phyloP scores from a whole-genome alignment of 164 flowering plant genomes.

The Stephania japonica region DNA sequence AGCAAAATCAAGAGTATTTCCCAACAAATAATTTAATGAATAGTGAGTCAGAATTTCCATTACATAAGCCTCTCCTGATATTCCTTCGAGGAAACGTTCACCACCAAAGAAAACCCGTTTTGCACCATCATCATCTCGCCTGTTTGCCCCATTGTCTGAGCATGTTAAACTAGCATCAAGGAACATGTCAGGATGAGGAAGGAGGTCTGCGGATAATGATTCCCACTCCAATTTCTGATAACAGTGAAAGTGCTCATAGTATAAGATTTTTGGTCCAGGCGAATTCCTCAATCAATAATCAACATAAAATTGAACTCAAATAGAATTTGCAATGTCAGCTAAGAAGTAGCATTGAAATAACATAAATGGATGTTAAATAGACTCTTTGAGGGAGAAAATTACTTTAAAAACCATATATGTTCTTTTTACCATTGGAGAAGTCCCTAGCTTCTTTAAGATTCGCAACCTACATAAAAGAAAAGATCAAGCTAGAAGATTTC shows the following conservation, averaged over 20 bases:
- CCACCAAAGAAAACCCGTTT: constrained; percentile 94
- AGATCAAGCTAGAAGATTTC: constrained; percentile 10
- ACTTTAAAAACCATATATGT: constrained; percentile 92
- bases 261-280: neutral
- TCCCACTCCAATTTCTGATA: constrained; percentile 97
- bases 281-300: neutral
- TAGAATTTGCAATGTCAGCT: neutral
- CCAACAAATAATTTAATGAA: constrained; percentile 13
- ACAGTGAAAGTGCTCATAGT: constrained; percentile 13
- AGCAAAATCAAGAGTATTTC: neutral
- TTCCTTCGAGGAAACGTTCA: constrained; percentile 92
- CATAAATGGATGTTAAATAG: neutral
- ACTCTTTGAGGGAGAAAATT: constrained; percentile 16
- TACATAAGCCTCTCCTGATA: constrained; percentile 95
- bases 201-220: constrained; percentile 79
- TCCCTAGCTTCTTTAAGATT: constrained; percentile 96
- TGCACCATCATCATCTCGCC: constrained; percentile 93
- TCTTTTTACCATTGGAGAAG: constrained; percentile 60
- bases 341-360: neutral
- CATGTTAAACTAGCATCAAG: constrained; percentile 51
- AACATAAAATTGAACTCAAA: neutral
- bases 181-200: constrained; percentile 99
- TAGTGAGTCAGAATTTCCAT: constrained; percentile 15
- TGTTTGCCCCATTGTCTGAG: constrained; percentile 44
- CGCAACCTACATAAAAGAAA: constrained; percentile 56